These are phyloP conservation scores for Thelonectria blattea DNA, from an alignment of 2,329 filamentous ascomycete genomes.

Conservation along the genomic window DNA sequence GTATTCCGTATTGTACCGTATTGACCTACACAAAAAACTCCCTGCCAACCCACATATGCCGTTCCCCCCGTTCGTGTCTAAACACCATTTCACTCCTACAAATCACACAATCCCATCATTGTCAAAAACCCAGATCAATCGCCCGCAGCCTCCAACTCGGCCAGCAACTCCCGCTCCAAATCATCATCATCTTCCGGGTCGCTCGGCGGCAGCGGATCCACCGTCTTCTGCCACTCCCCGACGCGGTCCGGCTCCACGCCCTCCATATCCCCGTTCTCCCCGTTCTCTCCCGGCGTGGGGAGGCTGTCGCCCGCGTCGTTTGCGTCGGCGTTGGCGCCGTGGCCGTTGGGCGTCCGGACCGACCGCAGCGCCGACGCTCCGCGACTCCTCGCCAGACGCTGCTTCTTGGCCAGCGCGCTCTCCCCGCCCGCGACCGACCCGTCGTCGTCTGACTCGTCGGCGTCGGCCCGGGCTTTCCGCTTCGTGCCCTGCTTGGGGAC, in stretches of 20 bases:
- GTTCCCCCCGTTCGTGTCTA: slow-evolving; percentile 1
- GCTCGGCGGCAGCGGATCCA: slow-evolving; percentile 33
- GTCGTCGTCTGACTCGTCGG: slow-evolving; percentile 43
- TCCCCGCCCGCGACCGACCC: slow-evolving; percentile 41
- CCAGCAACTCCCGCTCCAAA: slow-evolving; percentile 67
- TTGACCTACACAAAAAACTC: slow-evolving; percentile 24
- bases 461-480: slow-evolving; percentile 41
- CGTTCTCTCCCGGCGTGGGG: slow-evolving; percentile 48
- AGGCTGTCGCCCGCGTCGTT: slow-evolving; percentile 47
- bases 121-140: slow-evolving; percentile 23
- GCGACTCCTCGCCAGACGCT: slow-evolving; percentile 53
- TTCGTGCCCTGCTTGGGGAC: slow-evolving; percentile 41
- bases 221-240: slow-evolving; percentile 40
- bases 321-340: slow-evolving; percentile 39
- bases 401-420: slow-evolving; percentile 57
- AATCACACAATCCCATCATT: not conserved
- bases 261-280: slow-evolving; percentile 42
- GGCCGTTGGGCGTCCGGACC: slow-evolving; percentile 49
- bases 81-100: slow-evolving; percentile 5
- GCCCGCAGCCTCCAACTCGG: slow-evolving; percentile 57
- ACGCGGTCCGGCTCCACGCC: not conserved
- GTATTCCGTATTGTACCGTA: slow-evolving; percentile 1
- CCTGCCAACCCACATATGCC: slow-evolving; percentile 13
- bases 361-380: slow-evolving; percentile 55
- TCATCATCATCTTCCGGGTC: slow-evolving; percentile 58